Percentiles rank a stretch among this genome's conserved stretches.
Conservation (phyloP, 2,329 filamentous ascomycete genomes). For the Penicillium rolfsii region DNA sequence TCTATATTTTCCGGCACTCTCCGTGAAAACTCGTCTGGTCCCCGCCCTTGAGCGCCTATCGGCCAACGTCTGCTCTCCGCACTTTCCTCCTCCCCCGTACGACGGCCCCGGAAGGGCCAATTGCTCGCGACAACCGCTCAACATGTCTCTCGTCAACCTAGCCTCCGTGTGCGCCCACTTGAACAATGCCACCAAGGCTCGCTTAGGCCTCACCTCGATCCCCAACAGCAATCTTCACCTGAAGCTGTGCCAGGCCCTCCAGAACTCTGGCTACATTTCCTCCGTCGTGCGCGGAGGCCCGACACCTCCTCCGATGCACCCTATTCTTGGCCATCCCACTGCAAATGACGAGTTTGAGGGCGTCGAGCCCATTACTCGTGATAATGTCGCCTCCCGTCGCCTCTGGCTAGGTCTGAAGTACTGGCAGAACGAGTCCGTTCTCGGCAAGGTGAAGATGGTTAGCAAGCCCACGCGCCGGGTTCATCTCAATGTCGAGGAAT, state of each 20-base stretch:
- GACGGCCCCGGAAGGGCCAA: constrained; percentile 27
- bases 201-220: constrained; percentile 81
- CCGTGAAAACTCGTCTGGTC: not conserved
- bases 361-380: constrained; percentile 62
- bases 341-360: constrained; percentile 42
- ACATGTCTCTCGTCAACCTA: constrained; percentile 75
- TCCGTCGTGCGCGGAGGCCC: constrained; percentile 75
- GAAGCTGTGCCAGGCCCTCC: constrained; percentile 72
- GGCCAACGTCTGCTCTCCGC: not conserved
- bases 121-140: constrained; percentile 27
- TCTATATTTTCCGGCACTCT: not conserved
- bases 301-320: constrained; percentile 57
- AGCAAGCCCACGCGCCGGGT: constrained; percentile 75
- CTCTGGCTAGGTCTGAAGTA: constrained; percentile 93
- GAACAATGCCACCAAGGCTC: constrained; percentile 84
- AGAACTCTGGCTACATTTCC: constrained; percentile 80
- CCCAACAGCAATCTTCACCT: constrained; percentile 81
- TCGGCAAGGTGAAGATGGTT: constrained; percentile 67
- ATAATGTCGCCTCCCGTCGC: constrained; percentile 73
- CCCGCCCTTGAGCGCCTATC: not conserved
- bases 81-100: constrained; percentile 10
- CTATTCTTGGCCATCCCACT: constrained; percentile 56
- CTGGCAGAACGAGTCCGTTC: constrained; percentile 78
- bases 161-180: constrained; percentile 85
- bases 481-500: constrained; percentile 63